Base-by-base conservation (phyloP, 2,329 filamentous ascomycete species). In the Penicillium psychrosexuale region DNA sequence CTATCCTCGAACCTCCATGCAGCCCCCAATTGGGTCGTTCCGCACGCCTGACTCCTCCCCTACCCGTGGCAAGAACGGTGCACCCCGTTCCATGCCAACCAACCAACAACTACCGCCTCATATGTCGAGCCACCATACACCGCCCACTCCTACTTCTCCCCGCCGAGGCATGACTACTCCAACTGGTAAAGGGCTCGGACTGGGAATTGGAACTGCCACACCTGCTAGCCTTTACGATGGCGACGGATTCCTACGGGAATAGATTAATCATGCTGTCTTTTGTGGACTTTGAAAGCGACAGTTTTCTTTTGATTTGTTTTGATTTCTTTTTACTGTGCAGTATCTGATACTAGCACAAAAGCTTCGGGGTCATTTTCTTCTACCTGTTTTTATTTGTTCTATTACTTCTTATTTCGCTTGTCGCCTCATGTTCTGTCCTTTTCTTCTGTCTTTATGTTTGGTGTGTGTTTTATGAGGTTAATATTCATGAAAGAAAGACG, bases 221-320 rank as follows among this genome's bases (percentile, higher is more conserved):
- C 76, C 75, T 34, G 74, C 65, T 49, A 80, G 77, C 65, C 61
- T 79, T 59, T 80, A 80, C 62, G 78, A 80, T 58, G 58, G 71
- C 17, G 64, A 74, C 47, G 66, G 72, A 7, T 71, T 74, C 58
- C 53, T 74, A 54, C 71, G 71, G 51, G 72, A 74, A 60, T 72
- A 62, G 40, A n/a, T 24, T 22, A 7, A 36, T 53, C 51, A 28
- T 51, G 47, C 40, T 47, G n/a, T 22, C 4, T 30, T 39, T 53
- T 34, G 17, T 34, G 13, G 8, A 33, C n/a, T 58, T 27, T 47
- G 51, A 43, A 24, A 48, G 36, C 33, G 46, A 45, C 17, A 17
- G 12, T 17, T 42, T 24, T 17, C 28, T 30, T 30, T 34, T 31
- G 47, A 17, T 31, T 49, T 12, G 2, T 31, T 42, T 24, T 42